Evolutionary conservation across 2,329 filamentous ascomycete genomes (phyloP).

Genomic region (Metarhizium rileyi): DNA sequence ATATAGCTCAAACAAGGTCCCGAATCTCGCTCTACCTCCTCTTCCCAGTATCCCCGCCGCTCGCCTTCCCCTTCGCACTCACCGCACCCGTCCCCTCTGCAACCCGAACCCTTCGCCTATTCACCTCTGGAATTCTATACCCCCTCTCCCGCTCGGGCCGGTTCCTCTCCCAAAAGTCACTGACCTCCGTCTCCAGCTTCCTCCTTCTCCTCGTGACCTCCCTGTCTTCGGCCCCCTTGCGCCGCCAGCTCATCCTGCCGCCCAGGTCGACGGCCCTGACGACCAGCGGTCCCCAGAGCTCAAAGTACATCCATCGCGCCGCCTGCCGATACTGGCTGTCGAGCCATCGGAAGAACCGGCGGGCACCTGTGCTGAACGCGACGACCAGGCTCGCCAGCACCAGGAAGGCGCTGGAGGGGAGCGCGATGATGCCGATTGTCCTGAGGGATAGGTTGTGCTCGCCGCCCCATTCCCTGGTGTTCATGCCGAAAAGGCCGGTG

Average conservation of each 20-base stretch:
- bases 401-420: constrained; percentile 37
- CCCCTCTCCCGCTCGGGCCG: constrained; percentile 28
- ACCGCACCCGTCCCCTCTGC: neutral
- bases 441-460: constrained; percentile 32
- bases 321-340: constrained; percentile 7
- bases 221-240: constrained; percentile 7
- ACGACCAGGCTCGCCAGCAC: constrained; percentile 41
- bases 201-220: constrained; percentile 10
- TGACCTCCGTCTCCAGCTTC: constrained; percentile 23
- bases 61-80: neutral
- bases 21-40: neutral
- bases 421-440: constrained; percentile 37
- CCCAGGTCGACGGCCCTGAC: constrained; percentile 2
- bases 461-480: constrained; percentile 50
- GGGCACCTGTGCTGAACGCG: constrained; percentile 43
- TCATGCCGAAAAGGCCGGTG: constrained; percentile 56
- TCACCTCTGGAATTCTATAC: constrained; percentile 30
- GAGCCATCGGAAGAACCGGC: constrained; percentile 20
- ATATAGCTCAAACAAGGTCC: neutral
- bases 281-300: constrained; percentile 14
- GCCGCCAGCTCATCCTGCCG: constrained; percentile 11
- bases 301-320: constrained; percentile 14
- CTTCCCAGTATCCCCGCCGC: no score
- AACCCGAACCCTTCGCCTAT: constrained; percentile 14
- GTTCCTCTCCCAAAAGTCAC: constrained; percentile 33